Evolutionary conservation across 768 basidiomycete genomes (phyloP).

Genomic region (Rhodotorula toruloides): DNA sequence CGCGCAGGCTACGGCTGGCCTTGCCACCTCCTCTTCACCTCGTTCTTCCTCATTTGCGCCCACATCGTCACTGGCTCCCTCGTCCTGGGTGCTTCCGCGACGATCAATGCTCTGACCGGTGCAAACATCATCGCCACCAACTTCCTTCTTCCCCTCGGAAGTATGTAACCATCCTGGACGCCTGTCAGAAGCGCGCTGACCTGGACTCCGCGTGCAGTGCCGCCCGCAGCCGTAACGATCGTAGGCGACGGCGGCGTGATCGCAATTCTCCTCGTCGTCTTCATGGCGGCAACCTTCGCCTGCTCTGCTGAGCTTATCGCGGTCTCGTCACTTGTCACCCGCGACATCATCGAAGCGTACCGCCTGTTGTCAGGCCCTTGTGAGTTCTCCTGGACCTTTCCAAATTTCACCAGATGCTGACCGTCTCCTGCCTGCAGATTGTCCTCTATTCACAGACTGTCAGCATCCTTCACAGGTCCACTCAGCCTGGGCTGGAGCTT

Average conservation of each 20-base stretch:
- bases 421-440: neutral
- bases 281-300: slow-evolving; percentile 59
- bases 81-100: slow-evolving; percentile 71
- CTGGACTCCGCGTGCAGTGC: slow-evolving; percentile 67
- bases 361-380: slow-evolving; percentile 66
- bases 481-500: slow-evolving; percentile 18
- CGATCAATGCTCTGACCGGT: slow-evolving; percentile 78
- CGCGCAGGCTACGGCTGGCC: slow-evolving; percentile 61
- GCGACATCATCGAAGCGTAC: slow-evolving; percentile 83
- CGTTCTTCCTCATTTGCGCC: slow-evolving; percentile 85
- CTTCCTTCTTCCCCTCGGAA: slow-evolving; percentile 82
- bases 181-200: too few relatives aligned
- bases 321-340: slow-evolving; percentile 74
- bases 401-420: neutral
- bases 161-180: too few relatives aligned
- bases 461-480: slow-evolving; percentile 5
- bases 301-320: slow-evolving; percentile 88
- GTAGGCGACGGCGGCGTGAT: slow-evolving; percentile 74
- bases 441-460: slow-evolving; percentile 6
- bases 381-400: slow-evolving; percentile 50
- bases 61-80: slow-evolving; percentile 63
- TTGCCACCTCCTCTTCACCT: slow-evolving; percentile 79
- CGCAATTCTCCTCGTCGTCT: slow-evolving; percentile 71
- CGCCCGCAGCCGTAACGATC: slow-evolving; percentile 74
- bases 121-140: slow-evolving; percentile 62